These are phyloP conservation scores for Pseudopediastrum boryanum DNA, from an alignment of 139 green algal species.

Conservation along the genomic window DNA sequence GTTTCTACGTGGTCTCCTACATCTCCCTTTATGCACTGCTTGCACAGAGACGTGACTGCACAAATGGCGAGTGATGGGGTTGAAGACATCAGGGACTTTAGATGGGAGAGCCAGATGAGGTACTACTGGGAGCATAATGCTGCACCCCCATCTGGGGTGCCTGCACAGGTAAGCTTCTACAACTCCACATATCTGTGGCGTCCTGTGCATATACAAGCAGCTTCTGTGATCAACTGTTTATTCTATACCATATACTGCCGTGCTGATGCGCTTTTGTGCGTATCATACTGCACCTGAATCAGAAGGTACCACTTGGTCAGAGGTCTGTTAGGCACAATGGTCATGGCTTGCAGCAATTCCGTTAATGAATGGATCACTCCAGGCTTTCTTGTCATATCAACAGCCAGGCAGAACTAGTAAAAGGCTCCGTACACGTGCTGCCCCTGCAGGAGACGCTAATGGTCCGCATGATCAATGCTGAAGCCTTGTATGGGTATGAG, in stretches of 20 bases:
- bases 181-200: neutral
- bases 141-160: conserved; percentile 59
- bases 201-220: neutral
- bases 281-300: neutral
- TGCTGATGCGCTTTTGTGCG: neutral
- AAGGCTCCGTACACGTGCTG: conserved; percentile 1
- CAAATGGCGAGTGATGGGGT: conserved; percentile 72
- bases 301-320: neutral
- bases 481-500: conserved; percentile 82
- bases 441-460: conserved; percentile 67
- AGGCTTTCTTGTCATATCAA: neutral
- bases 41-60: conserved; percentile 47
- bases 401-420: no score
- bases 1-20: no score
- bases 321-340: neutral
- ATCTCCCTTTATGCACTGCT: conserved; percentile 6
- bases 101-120: conserved; percentile 64
- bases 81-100: conserved; percentile 72
- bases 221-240: neutral
- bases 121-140: conserved; percentile 84
- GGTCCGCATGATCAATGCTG: conserved; percentile 74
- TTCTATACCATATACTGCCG: no score
- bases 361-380: no score
- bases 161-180: conserved; percentile 21
- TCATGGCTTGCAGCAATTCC: no score